Evolutionary conservation across 2,329 filamentous ascomycete genomes (phyloP), one percentile per base, ranked within the genome.

Genomic region (Delphinella strobiligena): DNA sequence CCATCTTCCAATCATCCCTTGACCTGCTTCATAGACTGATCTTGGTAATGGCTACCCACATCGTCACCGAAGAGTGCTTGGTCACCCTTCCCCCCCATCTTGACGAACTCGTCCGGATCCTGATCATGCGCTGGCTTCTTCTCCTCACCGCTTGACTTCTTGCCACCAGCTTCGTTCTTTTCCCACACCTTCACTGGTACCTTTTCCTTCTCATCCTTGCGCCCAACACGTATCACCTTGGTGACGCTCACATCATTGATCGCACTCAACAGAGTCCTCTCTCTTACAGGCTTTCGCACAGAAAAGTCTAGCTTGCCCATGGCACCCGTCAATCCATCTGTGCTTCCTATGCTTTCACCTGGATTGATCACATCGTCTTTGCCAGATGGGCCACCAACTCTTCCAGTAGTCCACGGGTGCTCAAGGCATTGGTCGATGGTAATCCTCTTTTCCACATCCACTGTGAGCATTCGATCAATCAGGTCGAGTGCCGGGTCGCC

Each of bases 401-500:
- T 47, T 29, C 51, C 48, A 2, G 77, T 86, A 39, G 86, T 75
- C 91, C 91, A 98, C 0, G 89, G 87, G 55, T 98, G 91, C 48
- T 82, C 69, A 8, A 98, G 71, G 54, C 91, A 96, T 52, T 93
- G 78, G 47, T 96, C 88, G 44, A 98, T 78, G 0, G 83, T 89
- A 59, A 82, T 89, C 36, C 91, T 78, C 58, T 80, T 75, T 19
- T 85, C 77, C 2, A 86, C 80, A 47, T 95, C 80, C 24, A 95
- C 87, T 2, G 84, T 82, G 37, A 98, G 73, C 91, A 98, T 98
- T 31, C 73, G 74, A 59, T 98, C 91, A 49, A 98, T 96, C 24
- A 98, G 70, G 50, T 96, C 87, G 38, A 98, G 69, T 5, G 89
- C 91, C 40, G 82, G 74, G 48, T 96, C 88, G 53, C 83, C 80